Evolutionary conservation across 495 filamentous ascomycete genomes (phyloP).

Genomic region (Talaromyces adpressus): DNA sequence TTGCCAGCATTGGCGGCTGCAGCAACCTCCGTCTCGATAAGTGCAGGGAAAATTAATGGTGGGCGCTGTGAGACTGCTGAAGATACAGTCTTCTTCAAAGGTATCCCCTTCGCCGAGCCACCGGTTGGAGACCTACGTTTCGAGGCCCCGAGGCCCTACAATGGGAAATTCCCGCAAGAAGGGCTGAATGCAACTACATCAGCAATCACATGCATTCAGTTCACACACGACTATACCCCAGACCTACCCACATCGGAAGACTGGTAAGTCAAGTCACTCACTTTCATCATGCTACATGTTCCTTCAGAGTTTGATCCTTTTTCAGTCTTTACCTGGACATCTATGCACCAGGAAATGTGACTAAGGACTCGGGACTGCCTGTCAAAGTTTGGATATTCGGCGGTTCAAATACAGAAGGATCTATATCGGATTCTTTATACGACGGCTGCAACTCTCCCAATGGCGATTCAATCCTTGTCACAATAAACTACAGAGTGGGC

Average conservation of each 20-base stretch:
- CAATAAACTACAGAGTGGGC: slow-evolving; percentile 31
- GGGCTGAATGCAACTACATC: slow-evolving; percentile 13
- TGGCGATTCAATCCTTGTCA: slow-evolving; percentile 29
- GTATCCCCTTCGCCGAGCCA: slow-evolving; percentile 25
- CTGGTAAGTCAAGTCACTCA: slow-evolving; percentile 14
- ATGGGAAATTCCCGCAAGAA: slow-evolving; percentile 9
- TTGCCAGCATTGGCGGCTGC: slow-evolving; percentile 9
- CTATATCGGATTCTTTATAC: slow-evolving; percentile 25
- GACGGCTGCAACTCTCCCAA: slow-evolving; percentile 31
- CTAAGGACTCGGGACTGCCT: slow-evolving; percentile 29
- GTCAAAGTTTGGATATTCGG: slow-evolving; percentile 38
- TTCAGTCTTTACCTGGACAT: slow-evolving; percentile 41
- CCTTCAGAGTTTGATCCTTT: slow-evolving; percentile 3
- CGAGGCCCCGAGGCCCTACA: slow-evolving; percentile 16
- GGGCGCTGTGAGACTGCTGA: slow-evolving; percentile 21
- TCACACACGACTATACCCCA: slow-evolving; percentile 19
- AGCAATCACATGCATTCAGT: slow-evolving; percentile 25
- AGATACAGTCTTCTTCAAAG: slow-evolving; percentile 18
- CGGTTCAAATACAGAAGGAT: slow-evolving; percentile 18
- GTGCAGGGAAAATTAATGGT: slow-evolving; percentile 8
- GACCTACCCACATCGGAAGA: slow-evolving; percentile 20
- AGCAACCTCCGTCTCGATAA: slow-evolving; percentile 8
- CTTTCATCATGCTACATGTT: not conserved
- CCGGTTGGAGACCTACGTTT: slow-evolving; percentile 18
- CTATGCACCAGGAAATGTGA: slow-evolving; percentile 35